phyloP scores from a whole-genome alignment of 2,329 filamentous ascomycete species.

The Penicillium occitanis region DNA sequence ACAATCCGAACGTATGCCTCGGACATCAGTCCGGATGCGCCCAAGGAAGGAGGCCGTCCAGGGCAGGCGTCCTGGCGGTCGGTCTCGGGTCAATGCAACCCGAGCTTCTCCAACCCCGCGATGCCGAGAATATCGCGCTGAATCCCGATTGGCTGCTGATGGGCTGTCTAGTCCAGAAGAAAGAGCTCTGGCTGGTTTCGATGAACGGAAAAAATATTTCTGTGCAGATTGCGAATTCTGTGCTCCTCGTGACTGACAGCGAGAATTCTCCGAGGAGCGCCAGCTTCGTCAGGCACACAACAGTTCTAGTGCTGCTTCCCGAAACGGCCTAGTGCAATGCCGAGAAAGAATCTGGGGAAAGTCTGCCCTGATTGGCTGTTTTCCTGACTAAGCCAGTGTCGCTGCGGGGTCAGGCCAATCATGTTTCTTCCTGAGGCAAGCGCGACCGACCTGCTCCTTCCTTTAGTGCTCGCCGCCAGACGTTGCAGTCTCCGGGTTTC shows the following conservation, averaged over 20 bases:
- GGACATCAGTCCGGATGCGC: conserved; percentile 6
- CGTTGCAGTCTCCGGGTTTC: background rate
- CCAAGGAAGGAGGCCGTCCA: too few species aligned
- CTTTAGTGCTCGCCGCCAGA: conserved; percentile 26
- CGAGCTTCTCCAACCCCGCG: conserved; percentile 18
- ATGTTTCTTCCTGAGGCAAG: background rate
- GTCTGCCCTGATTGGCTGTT: background rate
- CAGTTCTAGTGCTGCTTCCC: background rate
- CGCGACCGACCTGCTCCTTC: conserved; percentile 25
- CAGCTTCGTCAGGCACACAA: background rate
- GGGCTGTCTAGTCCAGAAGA: background rate
- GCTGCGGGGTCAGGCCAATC: conserved; percentile 16
- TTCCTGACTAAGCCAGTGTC: background rate
- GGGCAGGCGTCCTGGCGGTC: background rate
- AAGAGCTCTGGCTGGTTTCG: background rate
- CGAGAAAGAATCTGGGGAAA: conserved; percentile 16
- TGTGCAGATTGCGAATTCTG: background rate
- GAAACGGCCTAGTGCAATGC: conserved; percentile 9
- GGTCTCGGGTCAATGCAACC: conserved; percentile 14
- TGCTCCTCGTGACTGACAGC: background rate
- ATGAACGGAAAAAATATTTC: conserved; percentile 8
- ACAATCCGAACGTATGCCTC: background rate
- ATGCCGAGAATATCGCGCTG: background rate
- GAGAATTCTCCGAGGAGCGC: background rate
- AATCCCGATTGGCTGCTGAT: background rate